A percentile compares a stretch with the other conserved stretches of the same genome.
Evolutionary conservation across 2,329 filamentous ascomycete species (phyloP).

Genomic region (Daldinia sp.): DNA sequence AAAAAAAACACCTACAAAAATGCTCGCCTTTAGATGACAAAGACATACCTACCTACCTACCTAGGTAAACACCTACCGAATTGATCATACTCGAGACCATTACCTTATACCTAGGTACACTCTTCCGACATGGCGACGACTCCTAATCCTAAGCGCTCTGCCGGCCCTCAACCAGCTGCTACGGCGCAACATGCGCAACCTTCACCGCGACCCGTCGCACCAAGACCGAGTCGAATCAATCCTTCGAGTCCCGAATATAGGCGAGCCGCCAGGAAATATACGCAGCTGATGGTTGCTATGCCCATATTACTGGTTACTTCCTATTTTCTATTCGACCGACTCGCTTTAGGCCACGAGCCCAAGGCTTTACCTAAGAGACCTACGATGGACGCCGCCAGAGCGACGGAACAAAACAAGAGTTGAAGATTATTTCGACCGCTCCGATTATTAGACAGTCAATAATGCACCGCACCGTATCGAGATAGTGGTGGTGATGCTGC

Average conservation of each 20-base stretch:
- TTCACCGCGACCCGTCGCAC: slow-evolving; percentile 1
- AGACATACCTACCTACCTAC: too few relatives aligned
- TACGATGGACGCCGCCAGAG: neutral
- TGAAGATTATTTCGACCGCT: neutral
- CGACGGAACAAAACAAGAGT: slow-evolving; percentile 7
- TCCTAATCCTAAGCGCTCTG: neutral
- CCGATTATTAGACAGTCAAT: too few relatives aligned
- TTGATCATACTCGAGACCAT: neutral
- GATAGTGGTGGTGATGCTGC: neutral
- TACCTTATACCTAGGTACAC: neutral
- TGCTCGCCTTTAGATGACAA: too few relatives aligned
- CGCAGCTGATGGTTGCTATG: slow-evolving; percentile 58
- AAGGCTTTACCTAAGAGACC: slow-evolving; percentile 26
- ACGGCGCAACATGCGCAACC: slow-evolving; percentile 16
- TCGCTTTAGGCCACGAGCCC: slow-evolving; percentile 38
- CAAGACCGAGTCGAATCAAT: slow-evolving; percentile 40
- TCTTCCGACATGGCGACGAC: slow-evolving; percentile 13
- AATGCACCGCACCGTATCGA: too few relatives aligned
- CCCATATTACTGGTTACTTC: slow-evolving; percentile 64
- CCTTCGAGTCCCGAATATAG: slow-evolving; percentile 49
- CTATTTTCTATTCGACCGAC: slow-evolving; percentile 59
- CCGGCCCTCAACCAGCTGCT: slow-evolving; percentile 4
- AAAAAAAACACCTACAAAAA: too few relatives aligned
- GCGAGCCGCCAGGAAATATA: slow-evolving; percentile 55
- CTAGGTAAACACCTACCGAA: neutral